Percentiles rank a stretch among this genome's conserved stretches.
Evolutionary conservation across 257 asterid species (phyloP).

Genomic region (Craterostigma plantagineum): DNA sequence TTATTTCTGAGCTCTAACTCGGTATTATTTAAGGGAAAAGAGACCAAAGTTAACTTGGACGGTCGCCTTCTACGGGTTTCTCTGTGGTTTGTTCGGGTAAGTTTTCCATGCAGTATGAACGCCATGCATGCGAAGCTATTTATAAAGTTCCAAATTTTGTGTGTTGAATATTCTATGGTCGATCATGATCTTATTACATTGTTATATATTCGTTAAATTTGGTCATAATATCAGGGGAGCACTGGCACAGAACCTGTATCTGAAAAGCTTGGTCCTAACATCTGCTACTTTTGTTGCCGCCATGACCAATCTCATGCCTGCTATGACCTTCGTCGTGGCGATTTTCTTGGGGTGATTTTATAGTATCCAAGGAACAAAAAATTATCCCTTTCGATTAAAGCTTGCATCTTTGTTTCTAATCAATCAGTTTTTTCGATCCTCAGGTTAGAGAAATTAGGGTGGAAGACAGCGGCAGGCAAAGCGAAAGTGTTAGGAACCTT

Average conservation of each 20-base stretch:
- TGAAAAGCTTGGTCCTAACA: slow-evolving; percentile 27
- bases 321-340: slow-evolving; percentile 42
- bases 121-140: no score
- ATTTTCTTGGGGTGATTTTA: slow-evolving; percentile 22
- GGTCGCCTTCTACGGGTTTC: slow-evolving; percentile 20
- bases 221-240: slow-evolving; percentile 61
- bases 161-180: background rate
- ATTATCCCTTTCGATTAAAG: no score
- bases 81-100: slow-evolving; percentile 41
- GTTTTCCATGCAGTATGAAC: background rate
- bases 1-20: no score
- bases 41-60: slow-evolving; percentile 43
- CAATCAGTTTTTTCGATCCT: no score
- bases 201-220: no score
- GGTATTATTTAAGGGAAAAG: slow-evolving; percentile 24
- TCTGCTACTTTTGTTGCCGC: slow-evolving; percentile 55
- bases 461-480: slow-evolving; percentile 40
- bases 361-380: background rate
- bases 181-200: no score
- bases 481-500: slow-evolving; percentile 55
- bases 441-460: slow-evolving; percentile 54
- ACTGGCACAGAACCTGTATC: slow-evolving; percentile 40
- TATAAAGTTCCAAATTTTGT: background rate
- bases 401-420: no score
- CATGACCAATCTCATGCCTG: slow-evolving; percentile 52